Conservation (phyloP, 768 basidiomycete genomes). For the Vishniacozyma victoriae region DNA sequence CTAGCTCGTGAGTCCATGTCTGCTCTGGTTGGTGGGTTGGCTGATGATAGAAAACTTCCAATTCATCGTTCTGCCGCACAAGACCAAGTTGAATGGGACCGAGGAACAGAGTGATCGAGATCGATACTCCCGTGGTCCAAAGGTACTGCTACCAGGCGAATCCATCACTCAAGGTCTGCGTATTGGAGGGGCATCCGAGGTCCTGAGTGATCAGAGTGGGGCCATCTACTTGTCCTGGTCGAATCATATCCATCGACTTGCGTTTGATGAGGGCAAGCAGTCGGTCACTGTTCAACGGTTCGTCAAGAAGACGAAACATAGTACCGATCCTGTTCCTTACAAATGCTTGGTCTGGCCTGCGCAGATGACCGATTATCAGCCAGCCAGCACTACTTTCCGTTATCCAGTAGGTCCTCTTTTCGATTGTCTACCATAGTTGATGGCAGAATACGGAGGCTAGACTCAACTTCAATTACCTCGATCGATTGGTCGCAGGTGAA, state of each 20-base stretch:
- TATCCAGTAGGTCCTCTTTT: conserved; percentile 54
- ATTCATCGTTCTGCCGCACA: conserved; percentile 60
- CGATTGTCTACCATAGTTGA: conserved; percentile 7
- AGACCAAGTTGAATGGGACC: conserved; percentile 51
- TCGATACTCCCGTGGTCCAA: conserved; percentile 4
- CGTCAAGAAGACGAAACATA: conserved; percentile 58
- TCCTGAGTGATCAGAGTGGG: conserved; percentile 49
- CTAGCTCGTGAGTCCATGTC: conserved; percentile 49
- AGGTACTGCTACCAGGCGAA: conserved; percentile 25
- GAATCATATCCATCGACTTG: conserved; percentile 89
- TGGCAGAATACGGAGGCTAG: conserved; percentile 34
- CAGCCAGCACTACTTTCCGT: conserved; percentile 65
- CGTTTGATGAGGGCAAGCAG: conserved; percentile 70
- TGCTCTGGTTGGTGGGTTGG: neutral
- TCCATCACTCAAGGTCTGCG: conserved; percentile 57
- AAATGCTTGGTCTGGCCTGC: conserved; percentile 92
- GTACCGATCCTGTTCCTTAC: conserved; percentile 61
- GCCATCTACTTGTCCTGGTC: conserved; percentile 89
- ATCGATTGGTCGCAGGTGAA: conserved; percentile 44
- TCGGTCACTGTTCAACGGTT: conserved; percentile 81
- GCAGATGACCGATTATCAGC: conserved; percentile 77
- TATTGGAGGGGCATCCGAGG: conserved; percentile 47
- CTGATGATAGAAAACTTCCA: conserved; percentile 72
- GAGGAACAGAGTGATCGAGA: no score
- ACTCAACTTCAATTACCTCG: conserved; percentile 45